Base-by-base conservation (phyloP, 2,329 filamentous ascomycete species). In the Mollisia scopiformis region DNA sequence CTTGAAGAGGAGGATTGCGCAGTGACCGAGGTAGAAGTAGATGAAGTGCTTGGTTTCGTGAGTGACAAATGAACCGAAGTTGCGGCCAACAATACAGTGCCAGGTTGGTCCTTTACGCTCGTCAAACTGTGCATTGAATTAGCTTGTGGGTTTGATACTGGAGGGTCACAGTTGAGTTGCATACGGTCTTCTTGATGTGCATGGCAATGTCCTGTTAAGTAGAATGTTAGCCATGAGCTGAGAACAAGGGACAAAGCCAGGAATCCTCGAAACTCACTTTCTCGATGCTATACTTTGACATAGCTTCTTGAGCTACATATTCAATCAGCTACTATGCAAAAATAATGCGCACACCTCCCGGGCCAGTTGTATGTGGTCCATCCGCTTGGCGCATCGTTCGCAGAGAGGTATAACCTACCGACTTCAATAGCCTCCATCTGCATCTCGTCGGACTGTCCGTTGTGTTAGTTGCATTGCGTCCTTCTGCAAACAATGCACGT, bases 11-110 rank as follows among this genome's bases (percentile, higher is more conserved):
- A 99, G 85, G 75, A 99, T 98, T 62, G 95, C 95, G 78, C 93
- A 97, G 83, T 98, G 95, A 57, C 95, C 95, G 62, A 99, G 90
- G 82, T 99, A 99, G 82, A 99, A 99, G 82, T 99, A 99, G 77
- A 99, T 97, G 82, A 99, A 99, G 79, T 99, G 95, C 82, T 98
- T 98, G 28, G 95, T 98, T 79, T 98, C 95, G 74, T 99, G 95
- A 41, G 95, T 99, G 55, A 99, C 95, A 71, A 98, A 99, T 80
- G 94, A 98, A 71, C 95, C 95, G 80, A 99, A 99, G 84, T 99
- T 98, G 70, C 95, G 87, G 66, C 95, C 95, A 33, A 99, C 95
- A 69, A 99, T 97, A 80, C 95, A 99, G 80, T 99, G 95, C 95
- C 94, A 99, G 76, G 95, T 99, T 65, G 94, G 93, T 35, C 95